Conservation (phyloP, 306 rosid genomes). For the Prunus padus region DNA sequence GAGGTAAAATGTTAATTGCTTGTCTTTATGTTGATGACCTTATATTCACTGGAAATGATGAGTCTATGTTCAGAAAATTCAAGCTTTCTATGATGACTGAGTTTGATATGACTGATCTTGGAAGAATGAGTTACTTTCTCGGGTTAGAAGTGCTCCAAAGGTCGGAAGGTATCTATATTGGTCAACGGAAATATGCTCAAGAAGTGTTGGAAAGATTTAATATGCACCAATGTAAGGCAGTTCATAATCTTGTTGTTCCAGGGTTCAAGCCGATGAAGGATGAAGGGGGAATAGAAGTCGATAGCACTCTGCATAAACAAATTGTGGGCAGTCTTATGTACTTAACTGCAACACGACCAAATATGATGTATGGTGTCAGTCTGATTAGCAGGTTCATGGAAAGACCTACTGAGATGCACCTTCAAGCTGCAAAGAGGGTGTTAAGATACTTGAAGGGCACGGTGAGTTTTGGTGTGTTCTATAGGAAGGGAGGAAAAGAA, state of each 20-base stretch:
- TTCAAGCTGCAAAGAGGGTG: too few relatives aligned
- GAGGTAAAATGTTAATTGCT: neutral
- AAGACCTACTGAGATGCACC: too few relatives aligned
- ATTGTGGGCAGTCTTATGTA: too few relatives aligned
- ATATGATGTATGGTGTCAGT: too few relatives aligned
- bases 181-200: neutral
- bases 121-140: neutral
- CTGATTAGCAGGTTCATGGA: too few relatives aligned
- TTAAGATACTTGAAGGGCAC: neutral
- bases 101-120: neutral
- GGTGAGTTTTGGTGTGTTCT: neutral
- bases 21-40: neutral
- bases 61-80: neutral
- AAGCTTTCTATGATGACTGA: neutral
- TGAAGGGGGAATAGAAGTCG: too few relatives aligned
- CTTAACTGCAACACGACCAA: too few relatives aligned
- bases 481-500: neutral
- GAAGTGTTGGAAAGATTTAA: neutral
- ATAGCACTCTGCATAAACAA: too few relatives aligned
- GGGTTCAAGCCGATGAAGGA: neutral
- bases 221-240: neutral
- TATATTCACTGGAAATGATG: neutral
- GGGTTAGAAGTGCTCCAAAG: neutral
- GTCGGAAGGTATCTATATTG: too few relatives aligned
- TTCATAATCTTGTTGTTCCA: neutral